Evolutionary conservation across 2,329 filamentous ascomycete species (phyloP).

Genomic region (Acarospora socialis): DNA sequence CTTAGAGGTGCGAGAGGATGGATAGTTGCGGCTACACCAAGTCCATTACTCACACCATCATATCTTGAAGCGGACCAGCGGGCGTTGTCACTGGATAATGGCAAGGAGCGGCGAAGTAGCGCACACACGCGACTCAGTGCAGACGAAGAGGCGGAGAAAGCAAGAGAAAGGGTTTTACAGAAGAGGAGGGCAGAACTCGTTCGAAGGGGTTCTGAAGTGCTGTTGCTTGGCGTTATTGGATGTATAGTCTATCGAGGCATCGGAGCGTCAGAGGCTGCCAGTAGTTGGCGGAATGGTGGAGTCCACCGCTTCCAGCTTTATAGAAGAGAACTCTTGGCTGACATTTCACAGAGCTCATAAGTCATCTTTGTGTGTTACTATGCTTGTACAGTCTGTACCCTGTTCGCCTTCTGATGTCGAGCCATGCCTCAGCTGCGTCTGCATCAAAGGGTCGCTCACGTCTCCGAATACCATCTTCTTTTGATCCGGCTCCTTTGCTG

Average conservation of each 20-base stretch:
- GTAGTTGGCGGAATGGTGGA: too few relatives aligned
- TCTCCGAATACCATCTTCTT: conserved; percentile 55
- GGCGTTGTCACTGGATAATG: conserved; percentile 14
- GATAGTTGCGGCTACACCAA: conserved; percentile 16
- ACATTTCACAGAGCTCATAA: too few relatives aligned
- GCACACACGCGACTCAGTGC: conserved; percentile 8
- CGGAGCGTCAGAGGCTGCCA: too few relatives aligned
- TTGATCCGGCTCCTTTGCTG: conserved; percentile 81
- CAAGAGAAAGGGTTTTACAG: conserved; percentile 14
- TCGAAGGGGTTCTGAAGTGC: conserved; percentile 39
- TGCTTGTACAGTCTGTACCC: too few relatives aligned
- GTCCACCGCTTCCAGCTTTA: too few relatives aligned
- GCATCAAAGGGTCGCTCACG: conserved; percentile 25
- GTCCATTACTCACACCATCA: conserved; percentile 14
- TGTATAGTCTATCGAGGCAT: too few relatives aligned
- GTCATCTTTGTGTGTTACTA: too few relatives aligned
- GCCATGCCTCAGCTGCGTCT: conserved; percentile 17
- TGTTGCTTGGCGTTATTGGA: conserved; percentile 39
- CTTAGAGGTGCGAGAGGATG: conserved; percentile 43
- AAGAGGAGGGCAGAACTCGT: conserved; percentile 28
- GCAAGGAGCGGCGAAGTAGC: conserved; percentile 23
- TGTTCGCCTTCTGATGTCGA: conserved; percentile 33
- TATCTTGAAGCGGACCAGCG: conserved; percentile 12
- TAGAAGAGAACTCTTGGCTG: too few relatives aligned
- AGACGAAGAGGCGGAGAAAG: conserved; percentile 15